Evolutionary conservation across 2,329 filamentous ascomycete genomes (phyloP), one percentile per base, ranked within the genome.

Genomic region (Ploettnerulaceae sp.): DNA sequence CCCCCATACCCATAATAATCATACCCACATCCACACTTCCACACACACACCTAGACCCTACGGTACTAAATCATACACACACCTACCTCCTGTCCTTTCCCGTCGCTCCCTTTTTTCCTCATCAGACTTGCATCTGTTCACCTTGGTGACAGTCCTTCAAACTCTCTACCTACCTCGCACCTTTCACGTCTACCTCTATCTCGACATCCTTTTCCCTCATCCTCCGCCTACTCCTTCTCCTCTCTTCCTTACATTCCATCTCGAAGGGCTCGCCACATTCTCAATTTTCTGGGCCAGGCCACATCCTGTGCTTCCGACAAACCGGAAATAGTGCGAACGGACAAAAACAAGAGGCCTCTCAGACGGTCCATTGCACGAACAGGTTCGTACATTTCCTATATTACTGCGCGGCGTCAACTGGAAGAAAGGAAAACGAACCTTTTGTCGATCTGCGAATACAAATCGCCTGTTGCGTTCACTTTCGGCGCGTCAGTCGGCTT

Each of bases 311-410:
- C 18, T 26, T 39, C 22, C 28, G 33, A 39, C 38, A 14, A 25
- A 49, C 22, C 24, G 21, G n/a, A n/a, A n/a, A n/a, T n/a, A n/a
- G n/a, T n/a, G n/a, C n/a, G n/a, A n/a, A n/a, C n/a, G n/a, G n/a
- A n/a, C n/a, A n/a, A n/a, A n/a, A n/a, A n/a, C n/a, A n/a, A n/a
- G n/a, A n/a, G n/a, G n/a, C n/a, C n/a, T n/a, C n/a, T n/a, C n/a
- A n/a, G n/a, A n/a, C n/a, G n/a, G n/a, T n/a, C n/a, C n/a, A n/a
- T n/a, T n/a, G n/a, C n/a, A n/a, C n/a, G n/a, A n/a, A n/a, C n/a
- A 55, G 50, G 53, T 55, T 47, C 48, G 53, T 55, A 48, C 37
- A 41, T 22, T 21, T 33, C 47, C 34, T 26, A 33, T 43, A 24
- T 31, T n/a, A n/a, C n/a, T n/a, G n/a, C n/a, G n/a, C n/a, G n/a